A percentile compares a stretch with the other conserved stretches of the same genome.
phyloP scores from a whole-genome alignment of 31 red algal species.

The Odonthalia washingtoniensis region DNA sequence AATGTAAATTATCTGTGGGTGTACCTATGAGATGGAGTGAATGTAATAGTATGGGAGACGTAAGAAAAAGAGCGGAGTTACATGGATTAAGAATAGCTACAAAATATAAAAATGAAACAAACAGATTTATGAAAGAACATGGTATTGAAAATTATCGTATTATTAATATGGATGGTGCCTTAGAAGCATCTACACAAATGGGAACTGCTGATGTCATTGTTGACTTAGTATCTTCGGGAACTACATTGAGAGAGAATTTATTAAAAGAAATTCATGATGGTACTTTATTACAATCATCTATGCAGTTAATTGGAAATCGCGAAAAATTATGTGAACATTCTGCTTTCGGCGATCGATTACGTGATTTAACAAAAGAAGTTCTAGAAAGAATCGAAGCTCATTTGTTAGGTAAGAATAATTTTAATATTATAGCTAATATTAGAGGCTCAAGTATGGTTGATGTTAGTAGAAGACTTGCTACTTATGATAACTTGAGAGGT shows the following conservation, averaged over 20 bases:
- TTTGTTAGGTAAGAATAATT: slow-evolving; percentile 82
- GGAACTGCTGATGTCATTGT: slow-evolving; percentile 97
- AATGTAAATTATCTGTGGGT: slow-evolving; percentile 83
- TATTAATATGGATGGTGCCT: slow-evolving; percentile 95
- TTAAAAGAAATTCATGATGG: slow-evolving; percentile 96
- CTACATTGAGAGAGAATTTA: slow-evolving; percentile 96
- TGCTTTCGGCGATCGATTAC: slow-evolving; percentile 64
- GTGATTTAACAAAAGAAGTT: slow-evolving; percentile 79
- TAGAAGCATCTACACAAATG: slow-evolving; percentile 98
- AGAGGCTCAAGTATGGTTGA: slow-evolving; percentile 93
- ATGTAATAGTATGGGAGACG: slow-evolving; percentile 64
- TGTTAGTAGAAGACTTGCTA: slow-evolving; percentile 89
- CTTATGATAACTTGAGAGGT: slow-evolving; percentile 82
- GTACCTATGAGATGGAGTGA: slow-evolving; percentile 95
- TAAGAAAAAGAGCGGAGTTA: slow-evolving; percentile 41
- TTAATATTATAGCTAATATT: slow-evolving; percentile 99
- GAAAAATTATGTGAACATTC: slow-evolving; percentile 49
- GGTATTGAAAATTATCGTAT: slow-evolving; percentile 84
- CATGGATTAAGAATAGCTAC: slow-evolving; percentile 83
- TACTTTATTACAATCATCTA: slow-evolving; percentile 77
- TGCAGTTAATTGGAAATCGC: slow-evolving; percentile 94
- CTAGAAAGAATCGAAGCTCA: slow-evolving; percentile 98
- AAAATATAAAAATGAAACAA: slow-evolving; percentile 82
- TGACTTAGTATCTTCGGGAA: slow-evolving; percentile 96
- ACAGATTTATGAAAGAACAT: slow-evolving; percentile 69